phyloP scores from a whole-genome alignment of 2,329 filamentous ascomycete species.

The Ophiostoma ulmi region DNA sequence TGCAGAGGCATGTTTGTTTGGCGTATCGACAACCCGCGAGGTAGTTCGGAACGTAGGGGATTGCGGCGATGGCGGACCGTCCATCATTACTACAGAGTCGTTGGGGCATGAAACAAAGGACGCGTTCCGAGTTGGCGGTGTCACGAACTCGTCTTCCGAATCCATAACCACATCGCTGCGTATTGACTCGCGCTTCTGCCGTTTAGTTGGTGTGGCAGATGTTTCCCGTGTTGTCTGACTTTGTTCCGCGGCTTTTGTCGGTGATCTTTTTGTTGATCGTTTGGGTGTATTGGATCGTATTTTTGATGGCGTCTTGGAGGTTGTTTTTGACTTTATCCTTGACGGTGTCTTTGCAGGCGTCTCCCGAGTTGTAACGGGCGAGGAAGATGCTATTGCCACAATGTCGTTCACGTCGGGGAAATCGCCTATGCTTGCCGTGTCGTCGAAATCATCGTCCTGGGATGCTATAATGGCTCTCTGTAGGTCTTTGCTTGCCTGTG shows the following conservation, averaged over 20 bases:
- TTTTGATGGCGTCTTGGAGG: constrained; percentile 2
- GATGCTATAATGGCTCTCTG: constrained; percentile 12
- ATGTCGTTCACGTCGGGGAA: constrained; percentile 52
- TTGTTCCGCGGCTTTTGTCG: neutral
- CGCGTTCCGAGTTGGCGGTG: constrained; percentile 38
- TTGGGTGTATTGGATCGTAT: neutral
- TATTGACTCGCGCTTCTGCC: constrained; percentile 25
- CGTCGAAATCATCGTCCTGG: constrained; percentile 29
- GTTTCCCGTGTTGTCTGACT: neutral
- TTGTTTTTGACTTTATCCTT: neutral
- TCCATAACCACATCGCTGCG: constrained; percentile 44
- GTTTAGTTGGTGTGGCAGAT: constrained; percentile 22
- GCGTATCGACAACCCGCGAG: constrained; percentile 21
- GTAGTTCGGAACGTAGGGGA: constrained; percentile 18
- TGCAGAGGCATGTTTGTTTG: constrained; percentile 3
- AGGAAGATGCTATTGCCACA: constrained; percentile 39
- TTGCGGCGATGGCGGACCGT: constrained; percentile 4
- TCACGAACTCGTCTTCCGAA: constrained; percentile 53
- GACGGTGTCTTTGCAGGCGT: neutral
- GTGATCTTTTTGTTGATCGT: neutral
- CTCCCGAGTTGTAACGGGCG: constrained; percentile 29
- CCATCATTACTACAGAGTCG: constrained; percentile 15
- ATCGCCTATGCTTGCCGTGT: constrained; percentile 38
- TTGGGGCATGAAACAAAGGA: constrained; percentile 30
- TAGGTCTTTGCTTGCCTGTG: constrained; percentile 29